Evolutionary conservation across 208 protist species (phyloP), one percentile per base, ranked within the genome.

Genomic region (Trypanosoma lewisi): DNA sequence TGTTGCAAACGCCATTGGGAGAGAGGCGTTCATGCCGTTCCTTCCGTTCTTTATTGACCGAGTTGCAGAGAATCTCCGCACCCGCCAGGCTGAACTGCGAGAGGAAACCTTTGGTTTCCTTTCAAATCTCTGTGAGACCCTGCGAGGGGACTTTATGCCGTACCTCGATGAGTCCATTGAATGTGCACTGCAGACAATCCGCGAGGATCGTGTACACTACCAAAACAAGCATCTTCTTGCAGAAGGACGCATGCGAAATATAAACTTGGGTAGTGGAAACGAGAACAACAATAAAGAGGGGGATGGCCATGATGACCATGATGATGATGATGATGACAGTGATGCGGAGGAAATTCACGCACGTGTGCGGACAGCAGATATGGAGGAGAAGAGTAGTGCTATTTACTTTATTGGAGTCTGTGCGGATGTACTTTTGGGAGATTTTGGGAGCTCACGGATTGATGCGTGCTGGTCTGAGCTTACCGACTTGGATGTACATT

Each of bases 51-150:
- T 94, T 31, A 88, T 93, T 75, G 66, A 85, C 37, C 51, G 61
- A 12, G 73, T 92, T 21, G 78, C 78, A 27, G 70, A 83, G 52
- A 89, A 87, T 55, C 63, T 93, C 37, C 58, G 55, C 25, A 77
- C 77, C 9, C 73, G 75, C 34, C 62, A 77, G 57, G 74, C 84
- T 11, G 72, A 73, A 23, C 56, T 96, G 60, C 85, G 82, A 14
- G 90, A 94, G 75, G 74, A 93, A 57, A 85, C 76, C 57, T 96
- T 96, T 63, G 87, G 87, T 21, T 94, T 96, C 67, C 45, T 89
- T 23, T 73, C 81, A 21, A 94, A 94, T 60, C 77, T 93, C 49
- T 93, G 84, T 63, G 85, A 96, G 66, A 67, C 83, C 30, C 75
- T 93, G 28, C 50, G 63, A 31, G 78, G 65, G 14, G 83, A 78